These are phyloP conservation scores for Dentipellis sp. DNA, from an alignment of 768 basidiomycete genomes.

Conservation along the genomic window DNA sequence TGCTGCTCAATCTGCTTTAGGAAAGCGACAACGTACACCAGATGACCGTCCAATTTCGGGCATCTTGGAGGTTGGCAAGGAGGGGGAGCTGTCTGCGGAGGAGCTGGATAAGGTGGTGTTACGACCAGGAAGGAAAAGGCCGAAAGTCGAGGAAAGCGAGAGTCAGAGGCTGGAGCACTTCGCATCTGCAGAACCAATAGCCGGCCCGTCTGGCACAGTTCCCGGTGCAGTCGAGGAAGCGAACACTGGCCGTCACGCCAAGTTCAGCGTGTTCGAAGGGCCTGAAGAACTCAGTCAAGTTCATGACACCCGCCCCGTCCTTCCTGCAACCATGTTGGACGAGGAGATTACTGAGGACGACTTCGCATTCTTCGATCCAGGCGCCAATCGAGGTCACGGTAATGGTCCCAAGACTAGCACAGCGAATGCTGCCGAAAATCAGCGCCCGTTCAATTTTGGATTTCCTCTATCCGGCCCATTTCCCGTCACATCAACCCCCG, in stretches of 20 bases:
- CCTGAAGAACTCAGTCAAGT: background rate
- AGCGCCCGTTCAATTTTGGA: constrained; percentile 12
- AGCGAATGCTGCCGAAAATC: constrained; percentile 5
- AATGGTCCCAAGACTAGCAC: constrained; percentile 3
- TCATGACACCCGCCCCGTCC: background rate
- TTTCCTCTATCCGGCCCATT: constrained; percentile 6
- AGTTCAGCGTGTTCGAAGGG: constrained; percentile 1
- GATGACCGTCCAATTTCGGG: constrained; percentile 33
- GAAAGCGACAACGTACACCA: constrained; percentile 58
- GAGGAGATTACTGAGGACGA: constrained; percentile 15
- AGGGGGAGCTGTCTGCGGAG: constrained; percentile 26
- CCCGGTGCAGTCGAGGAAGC: background rate
- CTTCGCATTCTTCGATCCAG: constrained; percentile 15
- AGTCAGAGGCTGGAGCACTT: background rate
- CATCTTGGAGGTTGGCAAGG: constrained; percentile 33
- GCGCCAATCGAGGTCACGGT: constrained; percentile 2
- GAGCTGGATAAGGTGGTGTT: constrained; percentile 29
- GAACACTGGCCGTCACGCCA: background rate
- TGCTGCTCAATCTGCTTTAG: constrained; percentile 39
- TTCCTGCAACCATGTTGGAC: constrained; percentile 1
- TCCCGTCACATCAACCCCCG: constrained; percentile 7
- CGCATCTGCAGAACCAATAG: background rate
- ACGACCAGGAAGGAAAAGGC: constrained; percentile 46
- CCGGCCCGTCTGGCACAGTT: constrained; percentile 4
- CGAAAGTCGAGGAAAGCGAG: constrained; percentile 24